Base-by-base conservation (phyloP, 164 flowering plant genomes). In the Litsea cubeba region DNA sequence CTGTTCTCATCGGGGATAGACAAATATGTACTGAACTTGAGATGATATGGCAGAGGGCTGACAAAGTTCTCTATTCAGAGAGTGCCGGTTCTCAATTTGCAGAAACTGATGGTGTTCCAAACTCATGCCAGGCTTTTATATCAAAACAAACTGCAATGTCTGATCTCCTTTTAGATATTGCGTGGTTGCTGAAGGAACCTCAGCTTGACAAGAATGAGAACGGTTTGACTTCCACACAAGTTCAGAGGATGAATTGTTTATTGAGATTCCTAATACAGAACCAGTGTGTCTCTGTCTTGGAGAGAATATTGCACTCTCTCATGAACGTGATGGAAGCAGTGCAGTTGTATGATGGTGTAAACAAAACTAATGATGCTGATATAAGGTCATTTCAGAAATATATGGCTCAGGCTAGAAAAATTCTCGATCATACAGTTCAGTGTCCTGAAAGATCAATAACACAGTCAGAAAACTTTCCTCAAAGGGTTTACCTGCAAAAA, bases 151-250 rank as follows among this genome's bases (percentile, higher is more conserved):
- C 74, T 35, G 68, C 81, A 23, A 78, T 82, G 20, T 90, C 92
- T 50, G 92, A 88, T 40, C 80, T 90, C 72, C 60, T 92, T 23
- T 58, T 87, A 69, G 99, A 95, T 77, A 74, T 93, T 65, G 96
- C 91, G 50, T 95, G 98, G 98, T 81, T 87, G 70, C 83, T 93
- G 18, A 88, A 84, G 80, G 77, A 85, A 73, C 91, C 93, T 49
- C 62, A 78, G 28, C 70, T 80, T 65, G 91, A 84, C 71, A 76
- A 77, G 57, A 24, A 78, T 72, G 80, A 83, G 50, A 78, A 67
- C 23, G n/a, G 3, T 22, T 25, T 83, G 71, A 79, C 77, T 3
- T 76, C 83, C 49, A 77, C 79, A 5, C 85, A 88, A 76, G 81
- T 95, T 64, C 84, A 84, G 80, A 88, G 93, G 82, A 78, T 84